A percentile compares a stretch with the other conserved stretches of the same genome.
These are phyloP conservation scores for Odonthalia washingtoniensis DNA, from an alignment of 31 red algal species.

Conservation along the genomic window DNA sequence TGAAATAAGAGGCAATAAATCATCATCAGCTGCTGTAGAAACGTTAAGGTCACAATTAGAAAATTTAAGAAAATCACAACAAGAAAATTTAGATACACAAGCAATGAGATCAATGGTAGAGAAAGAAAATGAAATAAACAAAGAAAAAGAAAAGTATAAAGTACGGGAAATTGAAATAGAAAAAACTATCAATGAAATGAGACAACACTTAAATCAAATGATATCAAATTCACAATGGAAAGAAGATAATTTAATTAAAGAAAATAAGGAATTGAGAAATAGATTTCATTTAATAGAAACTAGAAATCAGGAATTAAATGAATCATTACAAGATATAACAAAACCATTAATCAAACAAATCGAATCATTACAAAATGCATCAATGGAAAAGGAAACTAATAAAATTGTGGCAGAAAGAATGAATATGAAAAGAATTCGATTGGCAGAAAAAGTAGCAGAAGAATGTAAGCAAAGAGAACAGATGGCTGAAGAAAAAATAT, in stretches of 20 bases:
- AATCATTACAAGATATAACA: constrained; percentile 72
- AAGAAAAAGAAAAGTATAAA: constrained; percentile 25
- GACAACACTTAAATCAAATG: constrained; percentile 60
- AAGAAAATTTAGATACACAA: constrained; percentile 49
- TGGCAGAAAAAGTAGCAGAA: constrained; percentile 53
- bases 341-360: constrained; percentile 81
- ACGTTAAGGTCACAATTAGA: constrained; percentile 69
- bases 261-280: constrained; percentile 64
- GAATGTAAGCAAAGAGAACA: constrained; percentile 49
- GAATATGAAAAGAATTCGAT: constrained; percentile 61
- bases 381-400: constrained; percentile 51
- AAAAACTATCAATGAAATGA: constrained; percentile 73
- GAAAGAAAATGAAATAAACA: constrained; percentile 44
- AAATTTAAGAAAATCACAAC: constrained; percentile 61
- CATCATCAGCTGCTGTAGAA: constrained; percentile 70
- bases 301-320: constrained; percentile 75
- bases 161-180: constrained; percentile 51
- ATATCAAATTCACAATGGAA: constrained; percentile 63
- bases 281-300: constrained; percentile 59
- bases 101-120: constrained; percentile 43
- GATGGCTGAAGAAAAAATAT: constrained; percentile 37
- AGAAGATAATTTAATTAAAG: constrained; percentile 70
- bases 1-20: constrained; percentile 51
- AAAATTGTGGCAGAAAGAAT: constrained; percentile 55
- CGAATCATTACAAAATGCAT: constrained; percentile 72